Conservation (phyloP, 768 basidiomycete species). For the Gymnopilus dilepis region DNA sequence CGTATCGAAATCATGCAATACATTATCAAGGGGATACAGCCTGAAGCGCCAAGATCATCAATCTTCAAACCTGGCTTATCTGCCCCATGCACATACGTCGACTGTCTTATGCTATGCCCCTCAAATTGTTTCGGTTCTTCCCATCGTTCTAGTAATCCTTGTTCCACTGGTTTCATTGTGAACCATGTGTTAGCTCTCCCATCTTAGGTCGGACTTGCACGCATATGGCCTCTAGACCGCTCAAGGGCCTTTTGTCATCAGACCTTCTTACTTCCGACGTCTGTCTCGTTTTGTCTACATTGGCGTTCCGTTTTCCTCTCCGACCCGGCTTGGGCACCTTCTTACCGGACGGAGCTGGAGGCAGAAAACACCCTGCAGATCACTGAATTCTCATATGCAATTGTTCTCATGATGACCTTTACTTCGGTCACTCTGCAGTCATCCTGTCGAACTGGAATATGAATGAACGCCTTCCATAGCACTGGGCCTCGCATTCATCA, state of each 20-base stretch:
- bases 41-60: not conserved
- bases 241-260: constrained; percentile 2
- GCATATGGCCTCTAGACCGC: constrained; percentile 3
- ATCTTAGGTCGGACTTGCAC: not conserved
- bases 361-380: not conserved
- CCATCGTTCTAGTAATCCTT: not conserved
- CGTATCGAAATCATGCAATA: too few species aligned
- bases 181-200: not conserved
- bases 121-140: not conserved
- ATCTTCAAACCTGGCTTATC: not conserved
- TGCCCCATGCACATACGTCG: not conserved
- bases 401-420: not conserved
- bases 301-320: not conserved
- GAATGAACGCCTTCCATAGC: not conserved
- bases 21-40: not conserved
- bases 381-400: not conserved
- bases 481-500: not conserved
- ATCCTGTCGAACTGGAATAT: not conserved
- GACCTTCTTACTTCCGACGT: constrained; percentile 7
- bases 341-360: not conserved
- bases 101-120: not conserved
- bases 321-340: not conserved
- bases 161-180: not conserved
- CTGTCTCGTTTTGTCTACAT: constrained; percentile 1
- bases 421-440: not conserved